Percentiles rank a stretch among this genome's conserved stretches.
phyloP scores from a whole-genome alignment of 352 stramenopile genomes.

The Vaucheria bursata region DNA sequence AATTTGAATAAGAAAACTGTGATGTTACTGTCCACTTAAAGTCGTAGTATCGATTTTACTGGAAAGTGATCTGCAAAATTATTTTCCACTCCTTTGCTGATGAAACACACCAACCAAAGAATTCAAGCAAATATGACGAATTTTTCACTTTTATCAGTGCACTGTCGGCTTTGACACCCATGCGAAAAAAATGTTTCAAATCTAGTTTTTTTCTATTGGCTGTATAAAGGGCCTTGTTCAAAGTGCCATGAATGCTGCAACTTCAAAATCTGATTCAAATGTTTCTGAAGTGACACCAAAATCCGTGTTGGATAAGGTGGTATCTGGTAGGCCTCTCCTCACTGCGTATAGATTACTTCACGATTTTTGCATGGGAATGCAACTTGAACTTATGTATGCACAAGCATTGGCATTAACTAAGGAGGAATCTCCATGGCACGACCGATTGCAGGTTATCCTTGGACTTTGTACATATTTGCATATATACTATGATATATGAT shows the following conservation, averaged over 20 bases:
- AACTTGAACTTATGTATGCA: conserved; percentile 33
- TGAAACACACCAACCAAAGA: too few relatives aligned
- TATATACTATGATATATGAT: too few relatives aligned
- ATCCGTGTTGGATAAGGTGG: background rate
- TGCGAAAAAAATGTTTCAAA: conserved; percentile 45
- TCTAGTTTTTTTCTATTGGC: conserved; percentile 48
- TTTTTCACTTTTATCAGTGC: too few relatives aligned
- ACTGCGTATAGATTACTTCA: conserved; percentile 41
- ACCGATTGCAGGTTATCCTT: background rate
- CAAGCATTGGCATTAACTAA: conserved; percentile 28
- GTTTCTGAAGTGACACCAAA: background rate
- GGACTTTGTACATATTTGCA: too few relatives aligned
- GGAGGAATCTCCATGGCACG: background rate
- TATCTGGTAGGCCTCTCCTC: conserved; percentile 17
- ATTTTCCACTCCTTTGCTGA: too few relatives aligned
- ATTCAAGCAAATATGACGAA: too few relatives aligned
- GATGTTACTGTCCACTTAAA: too few relatives aligned
- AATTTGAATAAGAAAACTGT: too few relatives aligned
- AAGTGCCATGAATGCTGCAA: background rate
- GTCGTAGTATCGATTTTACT: too few relatives aligned
- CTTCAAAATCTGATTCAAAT: background rate
- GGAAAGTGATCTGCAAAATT: too few relatives aligned
- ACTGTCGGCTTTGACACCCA: conserved; percentile 36
- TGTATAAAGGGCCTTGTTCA: conserved; percentile 6
- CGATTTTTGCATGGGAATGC: conserved; percentile 35